Conservation (phyloP, 176 grass and related monocot genomes). For the Sorghum bicolor region Sorghum_bicolor_NCBIv3 NC_012873.2:9425001-9425500, state of each 20-base stretch:
- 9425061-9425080: background rate
- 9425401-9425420: background rate
- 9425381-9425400: constrained; percentile 22
- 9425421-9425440: constrained; percentile 38
- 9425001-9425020: background rate
- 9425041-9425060: background rate
- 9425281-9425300: background rate
- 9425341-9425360: background rate
- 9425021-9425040: background rate
- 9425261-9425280: background rate
- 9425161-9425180: background rate
- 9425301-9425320: background rate
- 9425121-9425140: background rate
- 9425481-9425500: constrained; percentile 38
- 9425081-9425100: background rate
- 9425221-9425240: constrained; percentile 6
- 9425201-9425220: background rate
- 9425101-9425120: background rate
- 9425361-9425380: background rate
- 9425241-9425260: background rate
- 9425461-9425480: constrained; percentile 41
- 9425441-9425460: constrained; percentile 60
- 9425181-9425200: background rate
- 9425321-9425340: background rate
- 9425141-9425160: background rate